Percentiles rank a stretch among this genome's conserved stretches.
These are phyloP conservation scores for Emericellopsis terricola DNA, from an alignment of 495 filamentous ascomycete species.

Conservation along the genomic window DNA sequence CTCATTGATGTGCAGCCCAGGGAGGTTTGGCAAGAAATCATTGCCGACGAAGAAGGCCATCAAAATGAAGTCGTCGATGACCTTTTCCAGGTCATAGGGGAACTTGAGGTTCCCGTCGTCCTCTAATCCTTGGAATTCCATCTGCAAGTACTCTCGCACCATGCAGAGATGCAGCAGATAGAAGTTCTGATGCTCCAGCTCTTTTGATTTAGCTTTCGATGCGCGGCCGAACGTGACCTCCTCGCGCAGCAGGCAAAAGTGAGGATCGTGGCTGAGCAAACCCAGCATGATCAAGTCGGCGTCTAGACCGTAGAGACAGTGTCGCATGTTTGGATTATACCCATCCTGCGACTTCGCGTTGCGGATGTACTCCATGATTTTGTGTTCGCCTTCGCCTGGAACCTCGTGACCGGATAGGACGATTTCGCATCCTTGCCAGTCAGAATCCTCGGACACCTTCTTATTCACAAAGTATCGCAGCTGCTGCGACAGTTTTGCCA, in stretches of 20 bases:
- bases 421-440: conserved; percentile 94
- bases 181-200: conserved; percentile 97
- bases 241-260: conserved; percentile 92
- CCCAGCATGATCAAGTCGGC: conserved; percentile 98
- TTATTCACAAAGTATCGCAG: conserved; percentile 98
- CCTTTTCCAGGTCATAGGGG: conserved; percentile 80
- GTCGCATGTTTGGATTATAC: conserved; percentile 89
- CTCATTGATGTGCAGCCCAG: conserved; percentile 95
- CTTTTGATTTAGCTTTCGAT: conserved; percentile 72
- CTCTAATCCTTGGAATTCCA: conserved; percentile 92
- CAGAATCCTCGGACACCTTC: conserved; percentile 89
- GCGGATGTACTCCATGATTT: conserved; percentile 99
- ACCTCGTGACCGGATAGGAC: conserved; percentile 96
- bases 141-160: conserved; percentile 87
- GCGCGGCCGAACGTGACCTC: conserved; percentile 93
- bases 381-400: conserved; percentile 98
- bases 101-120: conserved; percentile 56
- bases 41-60: conserved; percentile 99
- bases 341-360: conserved; percentile 84
- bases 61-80: conserved; percentile 98
- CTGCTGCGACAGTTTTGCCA: conserved; percentile 86
- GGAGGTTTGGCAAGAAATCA: conserved; percentile 94
- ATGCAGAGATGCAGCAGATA: conserved; percentile 95
- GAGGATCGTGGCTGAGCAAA: conserved; percentile 88
- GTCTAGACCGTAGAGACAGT: conserved; percentile 94